These are phyloP conservation scores for Gynostemma pentaphyllum DNA, from an alignment of 306 rosid genomes.

Conservation along the genomic window DNA sequence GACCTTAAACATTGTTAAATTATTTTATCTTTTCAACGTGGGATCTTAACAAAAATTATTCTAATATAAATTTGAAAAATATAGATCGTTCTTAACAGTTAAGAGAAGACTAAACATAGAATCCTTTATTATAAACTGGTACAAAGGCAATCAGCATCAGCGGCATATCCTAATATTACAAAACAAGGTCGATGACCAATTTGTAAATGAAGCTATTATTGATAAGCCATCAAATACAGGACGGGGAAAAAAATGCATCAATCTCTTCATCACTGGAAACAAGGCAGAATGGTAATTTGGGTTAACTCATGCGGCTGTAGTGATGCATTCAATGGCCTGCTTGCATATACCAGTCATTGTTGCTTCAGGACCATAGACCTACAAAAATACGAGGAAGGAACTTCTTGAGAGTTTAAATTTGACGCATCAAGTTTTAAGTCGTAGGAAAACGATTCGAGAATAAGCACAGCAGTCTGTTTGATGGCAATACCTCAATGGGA, in stretches of 20 bases:
- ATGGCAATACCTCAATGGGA: slow-evolving; percentile 64
- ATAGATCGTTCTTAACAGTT: too few relatives aligned
- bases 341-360: slow-evolving; percentile 15
- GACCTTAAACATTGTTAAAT: too few relatives aligned
- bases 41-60: too few relatives aligned
- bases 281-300: neutral
- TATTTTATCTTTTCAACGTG: too few relatives aligned
- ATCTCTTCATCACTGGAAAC: neutral
- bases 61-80: too few relatives aligned
- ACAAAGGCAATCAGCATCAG: neutral
- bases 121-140: neutral
- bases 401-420: neutral
- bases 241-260: neutral
- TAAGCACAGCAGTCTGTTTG: neutral
- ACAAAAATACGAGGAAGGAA: neutral
- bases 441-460: neutral
- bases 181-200: neutral
- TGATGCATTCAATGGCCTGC: slow-evolving; percentile 13
- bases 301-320: slow-evolving; percentile 2
- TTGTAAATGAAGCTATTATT: neutral
- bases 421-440: neutral
- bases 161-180: neutral
- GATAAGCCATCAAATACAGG: neutral
- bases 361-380: slow-evolving; percentile 17
- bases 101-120: neutral